A percentile compares a stretch with the other conserved stretches of the same genome.
Evolutionary conservation across 805 yeast species (phyloP).

Genomic region (Hanseniaspora pseudoguilliermondii): DNA sequence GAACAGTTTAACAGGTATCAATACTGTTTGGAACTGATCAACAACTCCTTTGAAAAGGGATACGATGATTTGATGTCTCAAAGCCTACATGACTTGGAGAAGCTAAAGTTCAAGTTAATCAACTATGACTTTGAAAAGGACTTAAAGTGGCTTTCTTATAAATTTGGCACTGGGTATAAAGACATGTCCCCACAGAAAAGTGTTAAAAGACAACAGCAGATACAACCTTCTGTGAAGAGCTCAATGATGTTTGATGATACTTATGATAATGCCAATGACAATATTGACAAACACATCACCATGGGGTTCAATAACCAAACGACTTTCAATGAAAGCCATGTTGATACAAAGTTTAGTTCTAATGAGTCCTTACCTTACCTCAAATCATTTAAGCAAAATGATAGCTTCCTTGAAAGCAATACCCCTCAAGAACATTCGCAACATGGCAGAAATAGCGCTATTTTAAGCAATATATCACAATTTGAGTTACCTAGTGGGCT

Average conservation of each 20-base stretch:
- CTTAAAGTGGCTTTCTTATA: neutral
- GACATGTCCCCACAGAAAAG: neutral
- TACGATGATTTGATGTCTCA: slow-evolving; percentile 6
- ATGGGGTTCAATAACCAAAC: neutral
- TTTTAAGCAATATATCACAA: neutral
- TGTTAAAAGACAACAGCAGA: neutral
- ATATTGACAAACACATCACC: neutral
- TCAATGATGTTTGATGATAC: neutral
- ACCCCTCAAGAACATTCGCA: neutral
- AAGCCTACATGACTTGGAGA: slow-evolving; percentile 5
- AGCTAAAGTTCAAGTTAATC: slow-evolving; percentile 3
- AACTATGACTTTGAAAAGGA: slow-evolving; percentile 11
- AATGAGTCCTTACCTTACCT: neutral
- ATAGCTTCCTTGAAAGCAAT: too few relatives aligned
- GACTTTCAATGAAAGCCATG: neutral
- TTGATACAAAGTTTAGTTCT: too few relatives aligned
- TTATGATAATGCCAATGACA: neutral
- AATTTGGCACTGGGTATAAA: slow-evolving; percentile 3
- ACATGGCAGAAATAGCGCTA: neutral
- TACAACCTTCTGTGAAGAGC: neutral
- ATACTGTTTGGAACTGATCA: neutral
- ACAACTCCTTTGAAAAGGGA: slow-evolving; percentile 4
- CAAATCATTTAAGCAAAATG: neutral
- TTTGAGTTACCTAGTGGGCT: neutral
- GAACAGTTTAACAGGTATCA: slow-evolving; percentile 15